These are phyloP conservation scores for Aspergillus arachidicola DNA, from an alignment of 2,329 filamentous ascomycete genomes.

Conservation along the genomic window DNA sequence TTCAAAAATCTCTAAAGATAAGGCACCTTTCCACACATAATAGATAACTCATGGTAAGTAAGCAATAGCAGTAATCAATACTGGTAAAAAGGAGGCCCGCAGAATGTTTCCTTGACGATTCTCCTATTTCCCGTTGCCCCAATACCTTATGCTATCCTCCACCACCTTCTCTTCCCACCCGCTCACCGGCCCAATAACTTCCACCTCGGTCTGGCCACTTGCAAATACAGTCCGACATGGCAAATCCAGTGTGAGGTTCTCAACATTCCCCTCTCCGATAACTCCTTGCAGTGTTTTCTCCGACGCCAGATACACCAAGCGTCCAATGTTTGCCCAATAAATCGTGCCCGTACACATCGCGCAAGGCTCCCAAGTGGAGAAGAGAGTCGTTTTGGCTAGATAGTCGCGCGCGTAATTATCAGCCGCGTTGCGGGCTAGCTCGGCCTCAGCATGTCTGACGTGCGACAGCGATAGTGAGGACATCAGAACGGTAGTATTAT, in stretches of 20 bases:
- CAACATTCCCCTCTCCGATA: constrained; percentile 52
- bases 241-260: constrained; percentile 57
- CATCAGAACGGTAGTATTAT: constrained; percentile 53
- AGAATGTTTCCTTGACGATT: neutral
- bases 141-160: constrained; percentile 51
- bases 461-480: constrained; percentile 56
- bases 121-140: constrained; percentile 26
- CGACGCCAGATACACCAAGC: constrained; percentile 54
- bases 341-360: constrained; percentile 55
- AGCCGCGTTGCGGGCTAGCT: constrained; percentile 53
- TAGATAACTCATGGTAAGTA: too few relatives aligned
- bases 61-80: too few relatives aligned
- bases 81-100: too few relatives aligned
- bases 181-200: constrained; percentile 52
- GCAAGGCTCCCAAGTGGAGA: constrained; percentile 59
- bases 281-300: constrained; percentile 51
- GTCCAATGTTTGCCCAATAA: constrained; percentile 58
- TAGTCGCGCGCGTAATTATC: constrained; percentile 53
- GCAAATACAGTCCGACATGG: constrained; percentile 52
- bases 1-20: too few relatives aligned
- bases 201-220: constrained; percentile 52
- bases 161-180: constrained; percentile 50
- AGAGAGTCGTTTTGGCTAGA: constrained; percentile 53
- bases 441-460: constrained; percentile 57
- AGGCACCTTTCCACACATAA: too few relatives aligned